These are phyloP conservation scores for Rhizopogon salebrosus DNA, from an alignment of 768 basidiomycete species.

Conservation along the genomic window DNA sequence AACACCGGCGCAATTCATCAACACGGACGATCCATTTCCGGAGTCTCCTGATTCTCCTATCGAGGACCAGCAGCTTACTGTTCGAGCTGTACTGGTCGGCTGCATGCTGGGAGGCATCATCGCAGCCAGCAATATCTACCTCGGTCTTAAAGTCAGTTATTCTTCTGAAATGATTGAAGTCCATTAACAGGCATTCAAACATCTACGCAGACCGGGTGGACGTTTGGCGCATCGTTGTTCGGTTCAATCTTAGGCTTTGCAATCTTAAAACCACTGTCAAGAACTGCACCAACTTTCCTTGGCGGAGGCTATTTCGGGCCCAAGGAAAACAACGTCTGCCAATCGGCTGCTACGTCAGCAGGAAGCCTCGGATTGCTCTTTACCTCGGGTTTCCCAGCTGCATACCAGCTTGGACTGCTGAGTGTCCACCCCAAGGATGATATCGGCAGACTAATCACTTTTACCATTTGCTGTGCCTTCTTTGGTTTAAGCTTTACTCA, in stretches of 20 bases:
- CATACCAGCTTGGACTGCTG: conserved; percentile 50
- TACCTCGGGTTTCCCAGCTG: conserved; percentile 52
- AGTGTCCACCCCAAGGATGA: conserved; percentile 45
- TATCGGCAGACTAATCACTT: conserved; percentile 48
- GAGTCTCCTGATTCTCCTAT: conserved; percentile 34
- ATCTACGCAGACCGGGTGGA: conserved; percentile 43
- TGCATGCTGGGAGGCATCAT: conserved; percentile 48
- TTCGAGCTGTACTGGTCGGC: conserved; percentile 44
- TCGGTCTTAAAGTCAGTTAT: conserved; percentile 44
- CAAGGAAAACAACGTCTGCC: conserved; percentile 43
- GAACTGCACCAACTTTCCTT: conserved; percentile 38
- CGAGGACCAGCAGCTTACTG: conserved; percentile 48
- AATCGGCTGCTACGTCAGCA: conserved; percentile 30
- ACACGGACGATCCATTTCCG: conserved; percentile 40
- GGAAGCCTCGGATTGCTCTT: conserved; percentile 55
- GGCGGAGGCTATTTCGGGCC: conserved; percentile 53
- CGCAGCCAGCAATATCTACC: conserved; percentile 58
- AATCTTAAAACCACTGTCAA: conserved; percentile 52
- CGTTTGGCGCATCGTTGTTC: conserved; percentile 59
- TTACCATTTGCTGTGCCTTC: conserved; percentile 48
- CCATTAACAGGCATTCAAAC: not conserved
- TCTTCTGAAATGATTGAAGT: not conserved
- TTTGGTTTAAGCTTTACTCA: conserved; percentile 65
- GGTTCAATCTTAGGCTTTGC: conserved; percentile 37
- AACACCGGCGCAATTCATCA: not conserved